phyloP scores from a whole-genome alignment of 768 basidiomycete species.

The Kwoniella sp. region DNA sequence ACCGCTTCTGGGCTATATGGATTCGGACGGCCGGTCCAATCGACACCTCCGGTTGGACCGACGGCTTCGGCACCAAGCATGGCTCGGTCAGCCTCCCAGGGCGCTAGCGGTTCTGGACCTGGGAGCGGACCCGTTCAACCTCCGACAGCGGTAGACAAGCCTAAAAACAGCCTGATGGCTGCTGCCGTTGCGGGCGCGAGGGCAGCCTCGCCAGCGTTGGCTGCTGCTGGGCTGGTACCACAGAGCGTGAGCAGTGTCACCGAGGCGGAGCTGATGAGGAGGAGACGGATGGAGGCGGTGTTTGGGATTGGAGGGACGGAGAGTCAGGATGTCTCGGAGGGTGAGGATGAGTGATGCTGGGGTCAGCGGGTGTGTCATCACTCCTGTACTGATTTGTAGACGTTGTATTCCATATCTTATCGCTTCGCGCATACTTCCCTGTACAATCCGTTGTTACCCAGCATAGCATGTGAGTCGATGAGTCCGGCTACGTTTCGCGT shows the following conservation, averaged over 20 bases:
- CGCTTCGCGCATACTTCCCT: no score
- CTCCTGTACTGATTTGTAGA: not conserved
- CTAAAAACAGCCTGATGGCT: slow-evolving; percentile 49
- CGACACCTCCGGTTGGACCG: not conserved
- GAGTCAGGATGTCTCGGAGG: slow-evolving; percentile 21
- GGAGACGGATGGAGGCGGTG: slow-evolving; percentile 53
- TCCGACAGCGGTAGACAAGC: not conserved
- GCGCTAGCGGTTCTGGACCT: no score
- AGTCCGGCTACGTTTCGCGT: no score
- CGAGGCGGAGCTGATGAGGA: slow-evolving; percentile 64
- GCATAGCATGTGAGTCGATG: no score
- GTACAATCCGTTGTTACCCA: no score
- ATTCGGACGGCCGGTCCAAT: no score
- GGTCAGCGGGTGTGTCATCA: not conserved
- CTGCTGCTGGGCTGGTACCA: slow-evolving; percentile 34
- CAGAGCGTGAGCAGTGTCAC: slow-evolving; percentile 60
- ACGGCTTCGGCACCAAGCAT: not conserved
- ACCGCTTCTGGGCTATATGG: no score
- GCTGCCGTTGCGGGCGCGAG: slow-evolving; percentile 71
- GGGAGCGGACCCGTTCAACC: no score
- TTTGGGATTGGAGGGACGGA: slow-evolving; percentile 50
- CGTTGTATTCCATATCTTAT: not conserved
- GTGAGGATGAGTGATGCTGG: slow-evolving; percentile 22
- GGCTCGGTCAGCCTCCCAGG: not conserved
- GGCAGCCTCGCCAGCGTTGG: slow-evolving; percentile 48